A percentile compares a stretch with the other conserved stretches of the same genome.
phyloP scores from a whole-genome alignment of 2,329 filamentous ascomycete genomes.

The Talaromyces piceae region DNA sequence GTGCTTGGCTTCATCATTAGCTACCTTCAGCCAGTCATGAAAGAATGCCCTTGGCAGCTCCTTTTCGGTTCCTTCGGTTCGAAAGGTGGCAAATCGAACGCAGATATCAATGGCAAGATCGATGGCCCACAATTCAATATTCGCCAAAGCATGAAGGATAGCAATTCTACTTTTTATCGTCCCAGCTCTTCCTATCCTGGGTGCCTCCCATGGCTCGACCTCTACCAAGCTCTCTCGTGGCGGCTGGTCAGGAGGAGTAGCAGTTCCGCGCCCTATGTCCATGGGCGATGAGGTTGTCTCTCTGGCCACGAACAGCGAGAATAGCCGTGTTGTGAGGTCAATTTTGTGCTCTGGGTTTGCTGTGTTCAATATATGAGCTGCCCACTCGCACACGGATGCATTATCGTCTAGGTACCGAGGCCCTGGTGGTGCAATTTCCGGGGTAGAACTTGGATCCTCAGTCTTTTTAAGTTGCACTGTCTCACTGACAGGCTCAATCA shows the following conservation, averaged over 20 bases:
- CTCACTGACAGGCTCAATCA: conserved; percentile 40
- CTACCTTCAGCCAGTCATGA: conserved; percentile 44
- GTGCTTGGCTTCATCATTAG: conserved; percentile 43
- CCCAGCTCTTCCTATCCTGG: conserved; percentile 35
- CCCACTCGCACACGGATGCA: conserved; percentile 43
- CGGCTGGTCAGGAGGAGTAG: conserved; percentile 33
- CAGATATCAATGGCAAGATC: conserved; percentile 44
- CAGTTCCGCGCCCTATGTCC: conserved; percentile 33
- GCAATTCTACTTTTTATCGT: conserved; percentile 38
- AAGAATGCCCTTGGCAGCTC: conserved; percentile 39
- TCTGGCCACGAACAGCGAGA: conserved; percentile 33
- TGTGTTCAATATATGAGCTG: conserved; percentile 40
- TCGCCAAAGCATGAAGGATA: conserved; percentile 43
- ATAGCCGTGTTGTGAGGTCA: conserved; percentile 39
- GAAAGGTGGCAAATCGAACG: conserved; percentile 40
- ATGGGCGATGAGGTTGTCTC: conserved; percentile 36
- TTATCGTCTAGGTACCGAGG: conserved; percentile 32
- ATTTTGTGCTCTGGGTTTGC: conserved; percentile 42
- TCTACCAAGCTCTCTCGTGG: conserved; percentile 34
- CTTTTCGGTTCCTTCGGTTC: conserved; percentile 22
- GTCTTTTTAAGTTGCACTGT: conserved; percentile 36
- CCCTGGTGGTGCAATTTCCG: conserved; percentile 9
- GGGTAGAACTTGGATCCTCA: conserved; percentile 20
- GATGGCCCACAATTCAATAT: conserved; percentile 44
- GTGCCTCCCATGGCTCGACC: conserved; percentile 36